A percentile compares a stretch with the other conserved stretches of the same genome.
Evolutionary conservation across 2,329 filamentous ascomycete species (phyloP).

Genomic region (Coniochaeta sp.): DNA sequence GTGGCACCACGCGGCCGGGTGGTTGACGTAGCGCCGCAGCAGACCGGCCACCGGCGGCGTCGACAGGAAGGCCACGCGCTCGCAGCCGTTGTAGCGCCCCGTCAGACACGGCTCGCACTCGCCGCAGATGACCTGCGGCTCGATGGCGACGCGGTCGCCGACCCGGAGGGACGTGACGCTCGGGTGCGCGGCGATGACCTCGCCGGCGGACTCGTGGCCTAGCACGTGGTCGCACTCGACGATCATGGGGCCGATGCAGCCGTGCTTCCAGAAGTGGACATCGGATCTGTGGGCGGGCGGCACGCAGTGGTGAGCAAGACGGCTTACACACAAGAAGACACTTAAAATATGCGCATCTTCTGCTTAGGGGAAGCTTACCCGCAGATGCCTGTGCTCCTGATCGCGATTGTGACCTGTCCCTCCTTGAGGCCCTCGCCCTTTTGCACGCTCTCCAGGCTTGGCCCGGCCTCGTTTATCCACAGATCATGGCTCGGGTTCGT

Average conservation of each 20-base stretch:
- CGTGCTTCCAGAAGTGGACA: constrained; percentile 95
- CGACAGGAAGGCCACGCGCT: constrained; percentile 76
- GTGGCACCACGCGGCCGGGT: constrained; percentile 91
- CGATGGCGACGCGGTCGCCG: constrained; percentile 87
- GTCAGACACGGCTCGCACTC: constrained; percentile 86
- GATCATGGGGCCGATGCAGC: constrained; percentile 93
- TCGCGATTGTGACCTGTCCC: constrained; percentile 80
- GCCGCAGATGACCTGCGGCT: constrained; percentile 90
- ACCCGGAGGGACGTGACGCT: constrained; percentile 71
- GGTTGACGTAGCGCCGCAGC: constrained; percentile 87
- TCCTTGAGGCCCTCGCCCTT: constrained; percentile 59
- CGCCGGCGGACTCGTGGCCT: constrained; percentile 87
- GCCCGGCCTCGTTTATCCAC: constrained; percentile 76
- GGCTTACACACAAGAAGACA: too few species aligned
- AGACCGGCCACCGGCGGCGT: constrained; percentile 86
- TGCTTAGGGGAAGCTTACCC: constrained; percentile 63
- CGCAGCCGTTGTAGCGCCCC: constrained; percentile 92
- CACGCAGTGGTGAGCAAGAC: background rate
- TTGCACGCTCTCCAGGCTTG: constrained; percentile 67
- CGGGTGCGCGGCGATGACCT: constrained; percentile 72
- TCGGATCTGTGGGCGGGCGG: constrained; percentile 64
- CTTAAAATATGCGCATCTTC: too few species aligned
- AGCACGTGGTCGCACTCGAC: constrained; percentile 84
- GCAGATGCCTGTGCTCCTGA: constrained; percentile 95
- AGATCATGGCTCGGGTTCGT: constrained; percentile 90